Percentiles rank a stretch among this genome's conserved stretches.
Conservation (phyloP, 345 rosid genomes). For the Melaleuca alternifolia region DNA sequence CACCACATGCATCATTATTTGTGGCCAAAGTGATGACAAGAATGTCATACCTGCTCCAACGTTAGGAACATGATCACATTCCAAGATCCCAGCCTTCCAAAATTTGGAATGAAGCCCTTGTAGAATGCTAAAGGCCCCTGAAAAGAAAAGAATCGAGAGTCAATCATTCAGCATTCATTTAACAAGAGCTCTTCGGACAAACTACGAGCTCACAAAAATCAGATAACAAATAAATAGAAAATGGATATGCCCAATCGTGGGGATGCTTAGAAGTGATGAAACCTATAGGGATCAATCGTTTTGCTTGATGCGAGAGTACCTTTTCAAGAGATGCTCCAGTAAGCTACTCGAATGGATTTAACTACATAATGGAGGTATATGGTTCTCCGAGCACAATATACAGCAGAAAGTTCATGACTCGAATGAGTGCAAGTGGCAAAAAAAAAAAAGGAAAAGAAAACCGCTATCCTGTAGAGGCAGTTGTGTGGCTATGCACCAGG, state of each 20-base stretch:
- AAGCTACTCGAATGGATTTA: neutral
- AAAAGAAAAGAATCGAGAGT: neutral
- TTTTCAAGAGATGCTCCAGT: neutral
- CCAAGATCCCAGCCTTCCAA: slow-evolving; percentile 97
- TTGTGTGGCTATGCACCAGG: neutral
- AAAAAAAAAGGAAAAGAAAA: neutral
- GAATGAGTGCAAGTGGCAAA: neutral
- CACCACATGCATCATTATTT: neutral
- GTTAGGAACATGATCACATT: slow-evolving; percentile 96
- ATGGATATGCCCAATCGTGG: neutral
- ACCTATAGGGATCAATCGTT: neutral
- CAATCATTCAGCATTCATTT: neutral
- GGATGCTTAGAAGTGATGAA: neutral
- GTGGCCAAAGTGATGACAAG: neutral
- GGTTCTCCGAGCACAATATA: neutral
- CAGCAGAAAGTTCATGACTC: neutral
- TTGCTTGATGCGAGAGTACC: neutral
- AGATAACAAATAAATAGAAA: neutral
- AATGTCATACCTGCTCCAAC: slow-evolving; percentile 67
- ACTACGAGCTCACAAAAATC: neutral
- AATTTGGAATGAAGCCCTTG: slow-evolving; percentile 92
- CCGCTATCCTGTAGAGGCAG: neutral
- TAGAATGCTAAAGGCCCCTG: slow-evolving; percentile 91
- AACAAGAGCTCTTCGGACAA: neutral
- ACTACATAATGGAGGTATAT: neutral